Conservation (phyloP, 768 basidiomycete genomes). For the Boletales sp. region DNA sequence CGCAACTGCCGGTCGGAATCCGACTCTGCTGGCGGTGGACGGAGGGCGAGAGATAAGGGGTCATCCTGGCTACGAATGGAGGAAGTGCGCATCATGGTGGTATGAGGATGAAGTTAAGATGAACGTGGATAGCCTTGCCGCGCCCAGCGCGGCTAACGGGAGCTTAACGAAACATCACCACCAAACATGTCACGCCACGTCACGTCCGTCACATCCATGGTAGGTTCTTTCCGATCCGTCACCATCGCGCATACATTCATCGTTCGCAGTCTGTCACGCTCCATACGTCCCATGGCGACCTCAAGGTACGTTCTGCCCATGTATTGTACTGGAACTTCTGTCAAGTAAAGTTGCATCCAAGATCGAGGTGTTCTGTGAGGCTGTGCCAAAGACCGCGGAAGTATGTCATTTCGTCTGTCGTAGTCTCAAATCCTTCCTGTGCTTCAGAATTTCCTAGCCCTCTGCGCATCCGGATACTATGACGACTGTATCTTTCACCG, state of each 20-base stretch:
- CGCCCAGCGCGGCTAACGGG: too few species aligned
- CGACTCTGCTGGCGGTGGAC: conserved; percentile 64
- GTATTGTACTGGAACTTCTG: not conserved
- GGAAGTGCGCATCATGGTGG: conserved; percentile 58
- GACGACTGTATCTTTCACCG: conserved; percentile 85
- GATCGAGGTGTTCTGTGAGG: conserved; percentile 98
- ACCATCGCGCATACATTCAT: conserved; percentile 20
- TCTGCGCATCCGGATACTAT: conserved; percentile 88
- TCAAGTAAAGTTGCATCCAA: conserved; percentile 28
- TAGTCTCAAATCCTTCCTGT: not conserved
- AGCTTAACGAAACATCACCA: too few species aligned
- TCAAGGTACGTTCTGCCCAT: conserved; percentile 65
- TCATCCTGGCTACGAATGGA: conserved; percentile 75
- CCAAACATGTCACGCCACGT: conserved; percentile 18
- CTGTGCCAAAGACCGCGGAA: conserved; percentile 93
- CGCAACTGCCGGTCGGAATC: conserved; percentile 59
- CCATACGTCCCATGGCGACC: conserved; percentile 89
- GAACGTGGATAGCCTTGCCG: not conserved
- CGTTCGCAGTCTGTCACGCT: conserved; percentile 80
- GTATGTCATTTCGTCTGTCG: conserved; percentile 36
- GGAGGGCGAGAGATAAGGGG: conserved; percentile 64
- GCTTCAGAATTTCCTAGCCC: conserved; percentile 86
- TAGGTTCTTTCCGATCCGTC: conserved; percentile 21
- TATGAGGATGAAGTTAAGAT: conserved; percentile 22
- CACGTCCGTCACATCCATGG: conserved; percentile 28